A percentile compares a stretch with the other conserved stretches of the same genome.
These are phyloP conservation scores for Trichoderma sp. DNA, from an alignment of 2,329 filamentous ascomycete genomes.

Conservation along the genomic window DNA sequence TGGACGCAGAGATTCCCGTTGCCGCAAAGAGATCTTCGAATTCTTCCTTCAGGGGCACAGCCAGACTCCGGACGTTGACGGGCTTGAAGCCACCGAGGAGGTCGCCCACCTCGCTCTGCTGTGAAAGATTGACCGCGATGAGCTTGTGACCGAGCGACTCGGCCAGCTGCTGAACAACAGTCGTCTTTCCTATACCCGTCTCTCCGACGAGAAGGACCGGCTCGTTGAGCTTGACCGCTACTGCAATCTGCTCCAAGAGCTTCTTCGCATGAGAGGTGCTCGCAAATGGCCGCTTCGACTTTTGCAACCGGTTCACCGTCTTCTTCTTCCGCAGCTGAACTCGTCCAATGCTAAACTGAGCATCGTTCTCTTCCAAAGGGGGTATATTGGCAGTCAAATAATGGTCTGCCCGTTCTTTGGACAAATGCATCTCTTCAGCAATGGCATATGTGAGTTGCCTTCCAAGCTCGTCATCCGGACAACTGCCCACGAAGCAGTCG, in stretches of 20 bases:
- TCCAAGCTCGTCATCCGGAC: constrained; percentile 66
- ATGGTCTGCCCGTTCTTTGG: constrained; percentile 78
- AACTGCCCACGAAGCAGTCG: constrained; percentile 86
- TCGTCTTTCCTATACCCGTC: constrained; percentile 98
- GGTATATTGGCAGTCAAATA: constrained; percentile 75
- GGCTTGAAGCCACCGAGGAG: constrained; percentile 95
- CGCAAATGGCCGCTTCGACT: constrained; percentile 73
- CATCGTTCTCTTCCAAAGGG: constrained; percentile 62
- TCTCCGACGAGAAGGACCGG: constrained; percentile 95
- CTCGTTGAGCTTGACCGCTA: constrained; percentile 80
- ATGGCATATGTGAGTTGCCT: constrained; percentile 67
- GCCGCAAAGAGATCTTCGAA: constrained; percentile 87
- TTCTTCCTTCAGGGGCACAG: constrained; percentile 87
- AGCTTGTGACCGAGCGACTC: constrained; percentile 82
- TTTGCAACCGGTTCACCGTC: constrained; percentile 50
- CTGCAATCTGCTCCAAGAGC: constrained; percentile 84
- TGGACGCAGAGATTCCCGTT: constrained; percentile 81
- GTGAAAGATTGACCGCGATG: constrained; percentile 91
- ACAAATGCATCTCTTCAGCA: constrained; percentile 84
- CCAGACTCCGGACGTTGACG: constrained; percentile 83
- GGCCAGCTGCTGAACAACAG: constrained; percentile 89
- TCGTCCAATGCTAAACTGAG: constrained; percentile 65
- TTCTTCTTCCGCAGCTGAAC: constrained; percentile 63
- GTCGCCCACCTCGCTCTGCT: constrained; percentile 97
- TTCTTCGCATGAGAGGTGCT: constrained; percentile 83